Base-by-base conservation (phyloP, 2,329 filamentous ascomycete genomes). In the Cercospora zeina region DNA sequence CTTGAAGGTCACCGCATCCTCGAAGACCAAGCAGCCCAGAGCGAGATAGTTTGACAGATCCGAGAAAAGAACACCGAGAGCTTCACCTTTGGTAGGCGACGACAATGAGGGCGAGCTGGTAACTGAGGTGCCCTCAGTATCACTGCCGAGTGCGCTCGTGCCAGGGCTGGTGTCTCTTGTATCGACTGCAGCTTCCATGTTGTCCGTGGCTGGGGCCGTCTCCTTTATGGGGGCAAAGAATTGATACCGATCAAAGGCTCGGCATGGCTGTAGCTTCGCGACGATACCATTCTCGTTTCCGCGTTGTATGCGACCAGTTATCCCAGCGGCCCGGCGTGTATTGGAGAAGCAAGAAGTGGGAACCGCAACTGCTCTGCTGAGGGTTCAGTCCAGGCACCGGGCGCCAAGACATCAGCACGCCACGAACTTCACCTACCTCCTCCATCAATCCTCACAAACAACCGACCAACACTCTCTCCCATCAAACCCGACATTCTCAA, bases 21-120 rank as follows among this genome's bases (percentile, higher is more conserved):
- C 62, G 16, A 67, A 59, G 7, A 47, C 36, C 1, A 72, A 45
- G 49, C 69, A 70, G n/a, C 70, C 70, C 6, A 72, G 55, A 2
- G 70, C 57, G 2, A 72, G 10, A 49, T 68, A 72, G 36, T 70
- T 70, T 9, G 59, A 37, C 14, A 70, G 51, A 31, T 71, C 47
- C 1, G 63, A 27, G 24, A 27, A 58, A 1, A 68, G 27, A 24
- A 59, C 34, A 13, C 57, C 31, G 51, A 11, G 9, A n/a, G 54
- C 45, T 7, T 34, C 39, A 37, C 30, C 45, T 7, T 37, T 27
- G n/a, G 54, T 24, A 16, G 49, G 2, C 14, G 34, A 37, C 24
- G 34, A 4, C 2, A 13, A 24, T 6, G 34, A 19, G 21, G 16
- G 33, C 34, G 53, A 42, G 34, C 33, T 55, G 13, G 33, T 21